Evolutionary conservation across 495 filamentous ascomycete species (phyloP), one percentile per base, ranked within the genome.

Genomic region (Hypoxylon rickii): DNA sequence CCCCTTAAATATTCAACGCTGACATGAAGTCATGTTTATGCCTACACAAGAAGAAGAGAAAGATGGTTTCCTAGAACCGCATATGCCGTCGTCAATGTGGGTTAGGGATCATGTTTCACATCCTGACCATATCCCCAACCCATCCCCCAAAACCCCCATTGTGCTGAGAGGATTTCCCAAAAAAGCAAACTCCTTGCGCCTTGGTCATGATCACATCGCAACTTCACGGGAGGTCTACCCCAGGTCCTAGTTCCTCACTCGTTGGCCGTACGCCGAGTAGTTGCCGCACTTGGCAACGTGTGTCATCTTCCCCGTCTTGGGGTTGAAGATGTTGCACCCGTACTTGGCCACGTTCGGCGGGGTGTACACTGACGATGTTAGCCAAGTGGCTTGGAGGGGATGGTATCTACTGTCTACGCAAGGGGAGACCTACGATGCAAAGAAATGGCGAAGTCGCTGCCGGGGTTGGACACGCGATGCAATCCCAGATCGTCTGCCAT

Each of bases 401-500:
- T n/a, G n/a, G n/a, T n/a, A n/a, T n/a, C n/a, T 45, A 44, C 34
- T 31, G 15, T 48, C 5, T 21, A 24, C 21, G 31, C 5, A 7
- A 42, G 20, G 37, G 43, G 46, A 12, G n/a, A 81, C 87, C 67
- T 79, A 89, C 87, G 70, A 73, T 97, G 92, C 37, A 97, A 74
- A 26, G 90, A 94, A 46, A 96, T 85, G 53, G 93, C 92, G 59
- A 85, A 82, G 53, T 92, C 81, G 43, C 80, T 74, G 67, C 86
- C 82, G 4, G 82, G 81, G 58, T 96, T 97, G 53, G 83, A 83
- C 29, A 97, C 87, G 8, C 83, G 79, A 68, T 96, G 92, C 10
- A 97, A 76, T 3, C 92, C 92, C 34, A 96, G 81, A 79, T 87
- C 77, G 62, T 96, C 90, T 10, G 87, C 85, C 79, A 96, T 96